Conservation (phyloP, 345 rosid species). For the Trapa incisa region DNA sequence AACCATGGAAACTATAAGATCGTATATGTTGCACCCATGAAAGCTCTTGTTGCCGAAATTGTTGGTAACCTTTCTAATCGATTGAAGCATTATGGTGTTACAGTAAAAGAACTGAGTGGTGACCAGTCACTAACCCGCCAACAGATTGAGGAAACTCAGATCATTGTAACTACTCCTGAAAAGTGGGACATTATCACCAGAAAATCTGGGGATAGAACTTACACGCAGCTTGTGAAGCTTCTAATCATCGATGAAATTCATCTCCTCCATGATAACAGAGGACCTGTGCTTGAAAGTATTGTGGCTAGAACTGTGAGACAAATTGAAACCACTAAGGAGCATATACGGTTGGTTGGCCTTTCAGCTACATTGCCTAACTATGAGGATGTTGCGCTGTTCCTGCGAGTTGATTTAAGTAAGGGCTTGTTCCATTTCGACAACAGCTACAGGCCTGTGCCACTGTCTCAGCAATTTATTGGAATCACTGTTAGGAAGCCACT, state of each 20-base stretch:
- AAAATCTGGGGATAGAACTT: slow-evolving; percentile 99
- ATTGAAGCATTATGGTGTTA: slow-evolving; percentile 57
- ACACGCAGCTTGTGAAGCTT: slow-evolving; percentile 78
- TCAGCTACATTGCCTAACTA: slow-evolving; percentile 93
- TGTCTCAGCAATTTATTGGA: slow-evolving; percentile 84
- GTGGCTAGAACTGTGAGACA: slow-evolving; percentile 96
- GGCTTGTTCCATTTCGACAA: slow-evolving; percentile 87
- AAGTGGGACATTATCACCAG: slow-evolving; percentile 97
- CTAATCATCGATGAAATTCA: slow-evolving; percentile 93
- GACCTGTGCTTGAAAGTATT: slow-evolving; percentile 96
- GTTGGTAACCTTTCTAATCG: slow-evolving; percentile 84
- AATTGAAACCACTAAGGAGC: slow-evolving; percentile 82
- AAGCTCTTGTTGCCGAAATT: slow-evolving; percentile 96
- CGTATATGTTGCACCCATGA: slow-evolving; percentile 99
- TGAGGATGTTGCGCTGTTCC: slow-evolving; percentile 86
- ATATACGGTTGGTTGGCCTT: slow-evolving; percentile 84
- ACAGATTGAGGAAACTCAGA: slow-evolving; percentile 93
- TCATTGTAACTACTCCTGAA: slow-evolving; percentile 94
- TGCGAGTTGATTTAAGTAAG: slow-evolving; percentile 53
- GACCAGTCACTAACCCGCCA: slow-evolving; percentile 85
- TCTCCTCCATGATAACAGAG: slow-evolving; percentile 94
- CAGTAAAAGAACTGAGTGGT: slow-evolving; percentile 86
- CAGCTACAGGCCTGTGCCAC: slow-evolving; percentile 94
- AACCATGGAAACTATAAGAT: slow-evolving; percentile 71
- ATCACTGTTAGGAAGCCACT: slow-evolving; percentile 82